These are phyloP conservation scores for Acanthamoeba triangularis DNA, from an alignment of 208 protist species.

Conservation along the genomic window DNA sequence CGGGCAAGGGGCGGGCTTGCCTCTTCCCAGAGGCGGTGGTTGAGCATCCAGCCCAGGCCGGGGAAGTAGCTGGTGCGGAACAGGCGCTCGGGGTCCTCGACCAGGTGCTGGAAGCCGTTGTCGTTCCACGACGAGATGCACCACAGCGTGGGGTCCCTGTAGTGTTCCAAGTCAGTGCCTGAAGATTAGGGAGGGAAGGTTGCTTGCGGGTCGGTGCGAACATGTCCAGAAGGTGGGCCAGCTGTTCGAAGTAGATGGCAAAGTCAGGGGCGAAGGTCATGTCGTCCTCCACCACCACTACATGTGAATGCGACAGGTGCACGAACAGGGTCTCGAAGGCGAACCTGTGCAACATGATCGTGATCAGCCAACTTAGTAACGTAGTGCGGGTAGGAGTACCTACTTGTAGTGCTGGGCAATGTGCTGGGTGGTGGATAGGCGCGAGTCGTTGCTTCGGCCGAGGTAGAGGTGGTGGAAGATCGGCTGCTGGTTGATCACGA, in stretches of 20 bases:
- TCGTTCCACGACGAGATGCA: constrained; percentile 90
- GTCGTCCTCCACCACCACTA: constrained; percentile 89
- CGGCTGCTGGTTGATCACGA: neutral
- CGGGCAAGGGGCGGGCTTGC: too few relatives aligned
- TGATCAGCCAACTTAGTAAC: too few relatives aligned
- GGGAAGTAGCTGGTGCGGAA: constrained; percentile 83
- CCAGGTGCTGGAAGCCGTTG: constrained; percentile 85
- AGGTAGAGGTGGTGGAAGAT: neutral
- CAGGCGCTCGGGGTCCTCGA: constrained; percentile 16
- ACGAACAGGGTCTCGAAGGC: constrained; percentile 26
- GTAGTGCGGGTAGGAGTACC: neutral
- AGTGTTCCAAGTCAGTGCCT: neutral
- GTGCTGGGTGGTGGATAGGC: neutral
- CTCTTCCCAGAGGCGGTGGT: constrained; percentile 88
- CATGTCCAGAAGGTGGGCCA: constrained; percentile 47
- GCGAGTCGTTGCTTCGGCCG: neutral
- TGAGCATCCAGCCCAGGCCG: constrained; percentile 91
- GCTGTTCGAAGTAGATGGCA: constrained; percentile 85
- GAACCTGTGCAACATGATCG: neutral
- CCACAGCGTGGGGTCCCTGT: constrained; percentile 78
- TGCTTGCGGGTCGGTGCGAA: neutral
- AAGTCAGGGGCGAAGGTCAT: constrained; percentile 86
- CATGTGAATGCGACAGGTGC: neutral
- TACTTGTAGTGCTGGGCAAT: constrained; percentile 56
- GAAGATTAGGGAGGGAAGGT: neutral